Base-by-base conservation (phyloP, 495 filamentous ascomycete genomes). In the Venustampulla echinocandica region DNA sequence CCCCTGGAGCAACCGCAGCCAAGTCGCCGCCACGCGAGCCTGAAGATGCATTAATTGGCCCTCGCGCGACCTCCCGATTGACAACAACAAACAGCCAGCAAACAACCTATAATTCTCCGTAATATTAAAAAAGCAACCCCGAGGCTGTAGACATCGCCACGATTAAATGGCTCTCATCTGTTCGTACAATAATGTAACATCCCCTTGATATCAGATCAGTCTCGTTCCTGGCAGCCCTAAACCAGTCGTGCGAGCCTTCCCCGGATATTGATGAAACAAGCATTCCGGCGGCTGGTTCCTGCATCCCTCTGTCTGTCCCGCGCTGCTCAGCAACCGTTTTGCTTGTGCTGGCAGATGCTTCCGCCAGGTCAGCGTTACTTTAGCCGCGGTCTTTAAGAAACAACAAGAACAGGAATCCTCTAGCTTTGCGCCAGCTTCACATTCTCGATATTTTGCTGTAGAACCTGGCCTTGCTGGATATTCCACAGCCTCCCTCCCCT, bases 41-140 rank as follows among this genome's bases (percentile, higher is more conserved):
- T n/a, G n/a, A 7, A 21, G 11, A 9, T 5, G 15, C 24, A 33
- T 13, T 38, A 39, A 52, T 52, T 52, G 50, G 50, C 21, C 46
- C 38, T 15, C 38, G 25, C n/a, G 22, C 28, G 22, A 52, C 33
- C 37, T 4, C 5, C 18, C 10, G n/a, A 53, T 44, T 52, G 38
- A 53, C 35, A 53, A 53, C 50, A 52, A n/a, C n/a, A n/a, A n/a
- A n/a, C n/a, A n/a, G n/a, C n/a, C n/a, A 44, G 35, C 44, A 30
- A 39, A 3, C 38, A 30, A 27, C 28, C 42, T 35, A 14, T 33
- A 22, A 20, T 24, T 42, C 17, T 38, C 42, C 28, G 22, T 15
- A 47, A 50, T n/a, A n/a, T n/a, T 34, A 20, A 18, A 47, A 42
- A 45, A 44, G 25, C 34, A 23, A 38, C n/a, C n/a, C n/a, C n/a